These are phyloP conservation scores for Nannizziopsis arthrosporioides DNA, from an alignment of 2,329 filamentous ascomycete species.

Conservation along the genomic window DNA sequence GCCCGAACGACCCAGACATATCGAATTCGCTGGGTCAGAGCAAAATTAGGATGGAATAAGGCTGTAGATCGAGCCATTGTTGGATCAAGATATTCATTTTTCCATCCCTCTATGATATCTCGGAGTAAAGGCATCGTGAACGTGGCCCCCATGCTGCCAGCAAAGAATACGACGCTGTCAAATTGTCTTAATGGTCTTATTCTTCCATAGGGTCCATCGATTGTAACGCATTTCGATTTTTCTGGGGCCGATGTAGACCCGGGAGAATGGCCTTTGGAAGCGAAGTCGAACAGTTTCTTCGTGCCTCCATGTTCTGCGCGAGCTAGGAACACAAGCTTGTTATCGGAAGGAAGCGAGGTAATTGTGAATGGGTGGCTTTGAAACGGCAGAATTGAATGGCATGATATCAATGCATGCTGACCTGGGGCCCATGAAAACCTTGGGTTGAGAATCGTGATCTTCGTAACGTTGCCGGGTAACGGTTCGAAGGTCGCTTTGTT, in stretches of 20 bases:
- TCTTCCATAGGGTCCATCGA: slow-evolving; percentile 45
- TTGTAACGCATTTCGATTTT: slow-evolving; percentile 29
- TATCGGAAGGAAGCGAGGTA: slow-evolving; percentile 44
- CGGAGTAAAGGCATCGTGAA: slow-evolving; percentile 47
- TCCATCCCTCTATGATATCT: slow-evolving; percentile 43
- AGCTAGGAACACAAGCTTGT: slow-evolving; percentile 46
- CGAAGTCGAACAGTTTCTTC: slow-evolving; percentile 40
- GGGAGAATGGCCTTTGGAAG: slow-evolving; percentile 30
- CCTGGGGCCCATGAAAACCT: slow-evolving; percentile 49
- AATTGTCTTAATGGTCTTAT: slow-evolving; percentile 46
- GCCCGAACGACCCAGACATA: slow-evolving; percentile 51
- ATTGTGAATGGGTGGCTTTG: slow-evolving; percentile 57
- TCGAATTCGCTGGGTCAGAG: slow-evolving; percentile 37
- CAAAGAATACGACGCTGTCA: slow-evolving; percentile 48
- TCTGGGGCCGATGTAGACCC: slow-evolving; percentile 6
- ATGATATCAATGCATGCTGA: slow-evolving; percentile 52
- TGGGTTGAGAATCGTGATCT: slow-evolving; percentile 45
- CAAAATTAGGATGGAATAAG: background rate
- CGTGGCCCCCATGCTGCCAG: slow-evolving; percentile 49
- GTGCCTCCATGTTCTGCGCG: slow-evolving; percentile 45
- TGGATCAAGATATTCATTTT: slow-evolving; percentile 20
- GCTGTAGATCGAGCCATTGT: background rate
- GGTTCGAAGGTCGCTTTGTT: slow-evolving; percentile 38
- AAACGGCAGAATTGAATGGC: slow-evolving; percentile 44
- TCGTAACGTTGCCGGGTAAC: slow-evolving; percentile 45